Base-by-base conservation (phyloP, 169 alveolate species). In the Neospora caninum region DNA sequence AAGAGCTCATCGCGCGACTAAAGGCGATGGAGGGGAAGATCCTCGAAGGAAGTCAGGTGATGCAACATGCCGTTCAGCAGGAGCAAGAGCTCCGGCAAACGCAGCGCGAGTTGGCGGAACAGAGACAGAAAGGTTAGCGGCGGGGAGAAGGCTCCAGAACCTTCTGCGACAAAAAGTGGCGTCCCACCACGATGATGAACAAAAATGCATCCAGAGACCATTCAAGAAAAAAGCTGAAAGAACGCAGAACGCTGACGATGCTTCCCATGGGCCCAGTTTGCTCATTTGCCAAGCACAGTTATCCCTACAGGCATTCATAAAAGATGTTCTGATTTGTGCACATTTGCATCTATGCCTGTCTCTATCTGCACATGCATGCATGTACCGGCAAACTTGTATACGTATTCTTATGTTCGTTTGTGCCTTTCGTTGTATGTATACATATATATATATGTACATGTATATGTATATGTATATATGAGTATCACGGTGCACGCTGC, bases 1-100 rank as follows among this genome's bases (percentile, higher is more conserved):
- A 97, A 80, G 97, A 96, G 92, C 93, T 97, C 86, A 93, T 97
- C 58, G 96, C 96, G 92, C 97, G 96, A 92, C 91, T 98, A 58
- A 94, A 96, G 93, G 95, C 95, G 92, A 97, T 98, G 98, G 98
- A 97, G 95, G 97, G 96, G 45, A 97, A 98, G 94, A 95, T 98
- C 53, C 92, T 96, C 31, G 94, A 91, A 31, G 98, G 98, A 94
- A 95, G 89, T 25, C 70, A 93, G 53, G 96, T 92, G 39, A 88
- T 92, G 67, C 73, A 83, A 42, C 92, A 80, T 29, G 96, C 96
- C 41, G 73, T 54, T 16, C 86, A 82, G 42, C 97, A 97, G 93
- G 98, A 97, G 88, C 96, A 96, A 95, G 98, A 97, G 93, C 96
- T 97, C 43, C 89, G 89, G 53, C 73, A 69, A 82, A 80, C 98